These are phyloP conservation scores for Haberlea rhodopensis DNA, from an alignment of 257 asterid genomes.

Conservation along the genomic window DNA sequence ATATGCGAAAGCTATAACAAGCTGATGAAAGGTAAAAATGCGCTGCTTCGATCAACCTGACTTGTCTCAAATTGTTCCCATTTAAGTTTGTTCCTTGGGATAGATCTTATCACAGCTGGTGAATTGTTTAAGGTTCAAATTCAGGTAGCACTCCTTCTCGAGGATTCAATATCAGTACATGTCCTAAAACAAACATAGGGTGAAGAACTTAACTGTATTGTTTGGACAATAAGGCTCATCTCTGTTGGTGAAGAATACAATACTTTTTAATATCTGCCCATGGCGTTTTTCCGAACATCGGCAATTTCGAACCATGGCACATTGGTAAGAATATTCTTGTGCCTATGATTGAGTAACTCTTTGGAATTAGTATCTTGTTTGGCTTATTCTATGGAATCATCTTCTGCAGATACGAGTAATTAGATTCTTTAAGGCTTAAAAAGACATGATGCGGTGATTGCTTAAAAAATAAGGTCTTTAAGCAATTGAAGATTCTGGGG, in stretches of 20 bases:
- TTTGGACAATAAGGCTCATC: background rate
- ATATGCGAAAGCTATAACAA: slow-evolving; percentile 4
- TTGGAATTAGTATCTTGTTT: too few relatives aligned
- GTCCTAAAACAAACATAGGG: background rate
- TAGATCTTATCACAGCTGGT: slow-evolving; percentile 1
- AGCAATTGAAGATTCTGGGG: too few relatives aligned
- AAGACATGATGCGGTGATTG: too few relatives aligned
- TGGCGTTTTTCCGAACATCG: background rate
- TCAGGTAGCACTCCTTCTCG: background rate
- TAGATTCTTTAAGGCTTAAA: too few relatives aligned
- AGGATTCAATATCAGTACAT: background rate
- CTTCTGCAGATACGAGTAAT: too few relatives aligned
- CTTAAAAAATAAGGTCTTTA: too few relatives aligned
- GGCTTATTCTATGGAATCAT: too few relatives aligned
- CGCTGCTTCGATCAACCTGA: slow-evolving; percentile 1
- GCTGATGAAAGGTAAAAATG: slow-evolving; percentile 10
- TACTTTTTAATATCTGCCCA: background rate
- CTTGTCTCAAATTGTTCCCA: background rate
- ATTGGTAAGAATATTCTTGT: background rate
- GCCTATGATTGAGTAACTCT: background rate
- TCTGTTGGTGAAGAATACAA: background rate
- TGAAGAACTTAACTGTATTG: background rate
- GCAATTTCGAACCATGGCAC: background rate
- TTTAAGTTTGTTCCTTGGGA: background rate
- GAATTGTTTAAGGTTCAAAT: slow-evolving; percentile 8